Evolutionary conservation across 2,329 filamentous ascomycete genomes (phyloP), one percentile per base, ranked within the genome.

Genomic region (Talaromyces sp.): DNA sequence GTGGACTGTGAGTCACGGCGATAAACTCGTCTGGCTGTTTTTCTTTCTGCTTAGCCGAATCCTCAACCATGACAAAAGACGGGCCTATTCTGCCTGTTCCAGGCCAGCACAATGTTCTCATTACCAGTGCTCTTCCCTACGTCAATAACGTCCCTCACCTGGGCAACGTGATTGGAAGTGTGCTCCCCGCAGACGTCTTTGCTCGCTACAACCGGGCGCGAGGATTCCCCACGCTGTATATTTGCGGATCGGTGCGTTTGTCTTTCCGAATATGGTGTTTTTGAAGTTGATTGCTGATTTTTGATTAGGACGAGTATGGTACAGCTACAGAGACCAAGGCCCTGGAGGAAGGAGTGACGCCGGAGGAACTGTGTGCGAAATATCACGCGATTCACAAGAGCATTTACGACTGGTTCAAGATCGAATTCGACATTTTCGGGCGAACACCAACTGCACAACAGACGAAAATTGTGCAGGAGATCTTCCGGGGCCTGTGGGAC

Each of bases 311-410:
- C 79, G 91, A 97, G 77, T 97, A 97, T 75, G 93, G 93, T 61
- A 97, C 93, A 12, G 92, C 93, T 24, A 96, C 92, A 32, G 93
- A 97, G 77, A 96, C 93, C 27, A 96, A 96, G 79, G 93, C 93
- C 4, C 85, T 97, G 46, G 91, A 96, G 74, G 91, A 94, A 73
- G 88, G 88, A 14, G 81, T 92, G 64, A 91, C 88, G 12, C 92
- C 93, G 24, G 83, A 89, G 69, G 84, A 92, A 71, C 85, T 97
- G 12, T 97, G 93, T 80, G 86, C 90, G 76, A 95, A 97, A 79
- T 97, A 95, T 80, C 90, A 95, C 78, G 86, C 86, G 69, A 86
- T 96, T 61, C 93, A 97, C 78, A 87, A 91, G 69, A 90, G 89
- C 54, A 89, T 97, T 66, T 97, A 97, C 76, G 85, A 95, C 74